Evolutionary conservation across 2,329 filamentous ascomycete species (phyloP).

Genomic region (Cytospora paraplurivora): DNA sequence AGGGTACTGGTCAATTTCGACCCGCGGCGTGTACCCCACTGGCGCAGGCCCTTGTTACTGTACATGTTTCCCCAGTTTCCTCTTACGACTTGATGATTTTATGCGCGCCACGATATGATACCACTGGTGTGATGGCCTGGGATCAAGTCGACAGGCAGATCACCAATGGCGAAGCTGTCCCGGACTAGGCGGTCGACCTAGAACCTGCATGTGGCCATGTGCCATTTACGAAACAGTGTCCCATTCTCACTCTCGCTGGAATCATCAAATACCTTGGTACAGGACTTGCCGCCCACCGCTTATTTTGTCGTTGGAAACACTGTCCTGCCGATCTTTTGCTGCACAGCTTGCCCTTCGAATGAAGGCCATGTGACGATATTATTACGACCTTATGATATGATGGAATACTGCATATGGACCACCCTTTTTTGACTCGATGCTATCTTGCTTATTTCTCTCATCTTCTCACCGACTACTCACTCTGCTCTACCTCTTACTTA

Average conservation of each 20-base stretch:
- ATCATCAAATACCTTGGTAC: background rate
- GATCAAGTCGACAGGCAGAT: conserved; percentile 20
- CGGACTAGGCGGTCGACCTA: conserved; percentile 1
- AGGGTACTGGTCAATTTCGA: too few relatives aligned
- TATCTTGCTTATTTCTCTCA: background rate
- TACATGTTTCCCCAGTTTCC: conserved; percentile 30
- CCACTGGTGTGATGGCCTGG: background rate
- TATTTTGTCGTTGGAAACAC: conserved; percentile 2
- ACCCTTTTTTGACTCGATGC: conserved; percentile 9
- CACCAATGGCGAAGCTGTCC: conserved; percentile 5
- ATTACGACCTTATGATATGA: conserved; percentile 11
- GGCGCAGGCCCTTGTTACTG: conserved; percentile 28
- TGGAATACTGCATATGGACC: conserved; percentile 8
- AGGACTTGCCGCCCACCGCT: conserved; percentile 5
- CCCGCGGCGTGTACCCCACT: background rate
- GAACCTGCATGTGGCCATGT: background rate
- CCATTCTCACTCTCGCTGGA: background rate
- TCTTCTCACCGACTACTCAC: background rate
- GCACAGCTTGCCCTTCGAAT: conserved; percentile 6
- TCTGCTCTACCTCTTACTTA: conserved; percentile 5
- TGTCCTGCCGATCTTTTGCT: background rate
- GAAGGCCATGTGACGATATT: background rate
- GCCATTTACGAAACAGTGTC: background rate
- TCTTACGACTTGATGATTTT: conserved; percentile 25
- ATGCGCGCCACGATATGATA: conserved; percentile 18